Evolutionary conservation across 495 filamentous ascomycete genomes (phyloP).

Genomic region (Choiromyces venosus): DNA sequence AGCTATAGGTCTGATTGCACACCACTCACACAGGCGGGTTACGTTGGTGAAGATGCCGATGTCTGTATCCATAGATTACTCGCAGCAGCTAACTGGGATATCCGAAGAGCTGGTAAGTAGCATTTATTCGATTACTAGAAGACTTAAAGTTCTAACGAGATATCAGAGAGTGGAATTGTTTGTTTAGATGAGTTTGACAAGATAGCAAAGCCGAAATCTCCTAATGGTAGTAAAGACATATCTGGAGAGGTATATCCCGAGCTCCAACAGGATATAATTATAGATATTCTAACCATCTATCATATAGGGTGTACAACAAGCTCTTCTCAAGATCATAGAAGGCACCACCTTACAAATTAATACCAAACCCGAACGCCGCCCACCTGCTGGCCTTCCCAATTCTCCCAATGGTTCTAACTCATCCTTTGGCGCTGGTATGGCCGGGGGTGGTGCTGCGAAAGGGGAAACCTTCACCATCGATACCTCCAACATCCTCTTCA

Average conservation of each 20-base stretch:
- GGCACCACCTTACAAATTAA: conserved; percentile 86
- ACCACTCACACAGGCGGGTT: conserved; percentile 92
- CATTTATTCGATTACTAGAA: not conserved
- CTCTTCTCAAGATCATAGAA: conserved; percentile 90
- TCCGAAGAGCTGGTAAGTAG: conserved; percentile 51
- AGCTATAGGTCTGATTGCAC: conserved; percentile 72
- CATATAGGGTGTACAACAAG: conserved; percentile 76
- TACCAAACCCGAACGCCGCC: conserved; percentile 67
- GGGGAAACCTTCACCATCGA: conserved; percentile 83
- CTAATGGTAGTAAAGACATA: conserved; percentile 53
- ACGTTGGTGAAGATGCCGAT: conserved; percentile 95
- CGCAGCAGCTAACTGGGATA: conserved; percentile 83
- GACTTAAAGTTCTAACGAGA: not conserved
- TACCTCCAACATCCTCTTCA: conserved; percentile 93
- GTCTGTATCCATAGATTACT: conserved; percentile 84
- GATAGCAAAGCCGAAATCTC: conserved; percentile 68
- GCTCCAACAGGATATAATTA: not conserved
- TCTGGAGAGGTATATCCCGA: conserved; percentile 32
- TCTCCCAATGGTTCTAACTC: conserved; percentile 16
- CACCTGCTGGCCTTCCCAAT: conserved; percentile 31
- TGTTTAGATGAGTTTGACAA: conserved; percentile 97
- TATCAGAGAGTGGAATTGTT: conserved; percentile 79
- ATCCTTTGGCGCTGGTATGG: conserved; percentile 19
- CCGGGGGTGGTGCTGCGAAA: conserved; percentile 53
- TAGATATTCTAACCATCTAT: not conserved